phyloP scores from a whole-genome alignment of 202 grass and related monocot species.

The Miscanthus sacchariflorus region DNA sequence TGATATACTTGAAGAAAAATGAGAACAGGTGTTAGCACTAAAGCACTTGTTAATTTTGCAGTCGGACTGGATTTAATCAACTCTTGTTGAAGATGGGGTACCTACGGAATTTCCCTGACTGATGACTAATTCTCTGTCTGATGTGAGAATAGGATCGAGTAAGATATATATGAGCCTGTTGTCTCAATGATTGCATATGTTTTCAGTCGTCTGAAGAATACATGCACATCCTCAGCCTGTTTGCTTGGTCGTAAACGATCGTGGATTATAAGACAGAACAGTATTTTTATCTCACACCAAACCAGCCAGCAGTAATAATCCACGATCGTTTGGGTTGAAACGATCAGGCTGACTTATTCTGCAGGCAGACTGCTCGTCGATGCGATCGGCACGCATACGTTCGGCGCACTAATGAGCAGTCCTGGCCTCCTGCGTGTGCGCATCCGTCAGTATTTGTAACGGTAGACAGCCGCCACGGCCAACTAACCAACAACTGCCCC shows the following conservation, averaged over 20 bases:
- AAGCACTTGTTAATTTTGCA: not conserved
- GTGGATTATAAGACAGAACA: too few species aligned
- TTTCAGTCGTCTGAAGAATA: conserved; percentile 1
- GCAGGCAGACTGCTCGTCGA: not conserved
- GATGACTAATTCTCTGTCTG: conserved; percentile 39
- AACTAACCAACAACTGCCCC: conserved; percentile 5
- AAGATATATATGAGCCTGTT: conserved; percentile 3
- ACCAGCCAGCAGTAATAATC: too few species aligned
- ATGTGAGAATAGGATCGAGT: not conserved
- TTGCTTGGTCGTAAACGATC: too few species aligned
- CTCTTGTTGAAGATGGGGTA: not conserved
- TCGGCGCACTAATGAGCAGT: conserved; percentile 40
- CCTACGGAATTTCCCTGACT: conserved; percentile 36
- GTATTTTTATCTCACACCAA: too few species aligned
- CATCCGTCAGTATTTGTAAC: conserved; percentile 28
- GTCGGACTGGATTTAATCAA: not conserved
- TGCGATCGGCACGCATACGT: conserved; percentile 37
- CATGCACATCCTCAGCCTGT: not conserved
- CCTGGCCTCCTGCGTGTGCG: conserved; percentile 13
- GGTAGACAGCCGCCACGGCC: conserved; percentile 36
- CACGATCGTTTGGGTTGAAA: too few species aligned
- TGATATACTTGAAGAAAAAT: not conserved
- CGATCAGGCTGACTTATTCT: not conserved
- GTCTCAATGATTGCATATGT: conserved; percentile 34
- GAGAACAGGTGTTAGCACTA: not conserved